Evolutionary conservation across 495 filamentous ascomycete species (phyloP), one percentile per base, ranked within the genome.

Genomic region (Tricharina praecox): DNA sequence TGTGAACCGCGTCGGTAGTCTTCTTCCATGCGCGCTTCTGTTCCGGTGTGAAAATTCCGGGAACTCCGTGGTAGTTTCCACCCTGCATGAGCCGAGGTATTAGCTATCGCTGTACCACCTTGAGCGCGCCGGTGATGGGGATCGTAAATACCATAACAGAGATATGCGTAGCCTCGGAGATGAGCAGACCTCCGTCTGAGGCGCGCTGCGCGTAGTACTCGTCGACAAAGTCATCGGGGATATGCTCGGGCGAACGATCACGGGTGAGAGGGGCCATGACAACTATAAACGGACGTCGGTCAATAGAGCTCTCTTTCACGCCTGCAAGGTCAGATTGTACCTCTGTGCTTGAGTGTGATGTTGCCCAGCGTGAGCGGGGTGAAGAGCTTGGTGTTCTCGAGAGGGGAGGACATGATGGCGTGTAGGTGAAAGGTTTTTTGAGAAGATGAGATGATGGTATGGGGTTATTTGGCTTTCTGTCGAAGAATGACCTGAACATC

Each of bases 121-220:
- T 5, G 5, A 16, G 19, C 8, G 16, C 19, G 16, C 13, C 8
- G 36, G 36, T 7, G 5, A 39, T n/a, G 16, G 13, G 39, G 10
- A 45, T 62, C 56, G n/a, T n/a, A n/a, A n/a, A n/a, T 23, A 73
- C 70, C 40, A 60, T 55, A 2, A 70, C 61, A 5, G 76, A 68
- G 54, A 84, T 75, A 50, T 76, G 68, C 16, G 78, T 76, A 2
- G 67, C 79, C 63, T 87, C 81, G 15, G 69, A 71, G 53, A 82
- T 70, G 40, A 79, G 57, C 8, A 81, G 67, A 13, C 74, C 78
- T n/a, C 77, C 76, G 8, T 66, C 58, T 25, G 68, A 69, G 45
- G 69, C 73, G 36, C 78, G 70, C 50, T 82, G 78, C 8, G 50
- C 47, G 65, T 82, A 82, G 68, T 82, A 79, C 43, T 73, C 67